A percentile compares a stretch with the other conserved stretches of the same genome.
Evolutionary conservation across 441 rosid species (phyloP).

Genomic region (Omphalea diandra): DNA sequence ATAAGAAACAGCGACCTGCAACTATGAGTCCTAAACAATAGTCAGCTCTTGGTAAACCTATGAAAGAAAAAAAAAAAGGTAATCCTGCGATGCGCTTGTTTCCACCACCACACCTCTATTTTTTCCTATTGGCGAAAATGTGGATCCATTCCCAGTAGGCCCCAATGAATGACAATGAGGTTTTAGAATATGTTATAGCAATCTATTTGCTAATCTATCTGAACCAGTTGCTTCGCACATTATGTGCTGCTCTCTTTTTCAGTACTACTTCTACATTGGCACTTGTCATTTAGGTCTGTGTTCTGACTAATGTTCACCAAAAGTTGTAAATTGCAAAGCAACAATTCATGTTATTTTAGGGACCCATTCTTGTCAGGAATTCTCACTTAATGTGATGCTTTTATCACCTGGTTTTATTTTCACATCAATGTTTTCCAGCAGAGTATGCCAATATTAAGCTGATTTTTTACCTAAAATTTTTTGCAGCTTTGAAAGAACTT

Average conservation of each 20-base stretch:
- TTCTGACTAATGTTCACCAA: no score
- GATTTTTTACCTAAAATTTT: constrained; percentile 16
- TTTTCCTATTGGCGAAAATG: not conserved
- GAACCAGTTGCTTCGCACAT: not conserved
- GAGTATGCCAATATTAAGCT: not conserved
- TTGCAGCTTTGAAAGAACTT: constrained; percentile 78
- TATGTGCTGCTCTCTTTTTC: no score
- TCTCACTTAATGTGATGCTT: not conserved
- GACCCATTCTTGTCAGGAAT: no score
- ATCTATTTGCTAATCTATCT: not conserved
- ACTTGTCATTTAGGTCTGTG: no score
- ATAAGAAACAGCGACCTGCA: not conserved
- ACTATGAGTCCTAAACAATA: not conserved
- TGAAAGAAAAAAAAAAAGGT: no score
- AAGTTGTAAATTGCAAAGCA: no score
- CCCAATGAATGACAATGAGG: not conserved
- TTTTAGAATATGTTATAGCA: not conserved
- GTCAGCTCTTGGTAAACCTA: not conserved
- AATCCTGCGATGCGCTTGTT: not conserved
- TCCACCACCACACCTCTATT: not conserved
- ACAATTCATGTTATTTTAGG: no score
- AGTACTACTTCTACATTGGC: no score
- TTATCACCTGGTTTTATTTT: not conserved
- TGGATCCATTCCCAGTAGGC: not conserved
- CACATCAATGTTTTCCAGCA: not conserved